Evolutionary conservation across 768 basidiomycete species (phyloP).

Genomic region (Kwoniella shandongensis): DNA sequence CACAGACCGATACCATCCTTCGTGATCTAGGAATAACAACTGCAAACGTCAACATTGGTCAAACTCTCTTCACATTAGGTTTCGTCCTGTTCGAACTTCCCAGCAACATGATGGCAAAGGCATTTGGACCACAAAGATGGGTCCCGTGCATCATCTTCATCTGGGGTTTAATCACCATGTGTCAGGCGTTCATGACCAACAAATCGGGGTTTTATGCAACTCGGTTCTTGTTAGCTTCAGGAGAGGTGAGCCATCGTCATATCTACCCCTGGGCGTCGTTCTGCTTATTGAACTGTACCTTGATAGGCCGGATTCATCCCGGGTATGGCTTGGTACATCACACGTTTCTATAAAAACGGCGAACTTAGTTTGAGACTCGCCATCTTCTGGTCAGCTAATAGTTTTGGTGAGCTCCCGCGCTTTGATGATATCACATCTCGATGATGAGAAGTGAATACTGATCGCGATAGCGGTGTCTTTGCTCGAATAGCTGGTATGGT

Average conservation of each 20-base stretch:
- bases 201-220: slow-evolving; percentile 37
- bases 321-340: slow-evolving; percentile 34
- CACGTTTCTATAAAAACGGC: slow-evolving; percentile 37
- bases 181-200: slow-evolving; percentile 40
- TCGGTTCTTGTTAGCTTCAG: slow-evolving; percentile 35
- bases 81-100: slow-evolving; percentile 50
- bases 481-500: slow-evolving; percentile 17
- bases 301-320: slow-evolving; percentile 44
- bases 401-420: not conserved
- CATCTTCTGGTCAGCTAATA: slow-evolving; percentile 26
- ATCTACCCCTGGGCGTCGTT: not conserved
- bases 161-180: slow-evolving; percentile 42
- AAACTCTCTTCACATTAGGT: slow-evolving; percentile 43
- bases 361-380: slow-evolving; percentile 32
- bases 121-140: slow-evolving; percentile 39
- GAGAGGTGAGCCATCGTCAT: slow-evolving; percentile 16
- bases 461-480: not conserved
- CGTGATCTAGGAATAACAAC: slow-evolving; percentile 34
- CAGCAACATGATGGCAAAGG: slow-evolving; percentile 33
- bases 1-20: slow-evolving; percentile 29
- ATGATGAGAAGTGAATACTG: not conserved
- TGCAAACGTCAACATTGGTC: slow-evolving; percentile 42
- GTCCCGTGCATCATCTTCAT: slow-evolving; percentile 55
- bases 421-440: too few relatives aligned
- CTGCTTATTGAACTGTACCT: not conserved